Evolutionary conservation across 805 yeast genomes (phyloP), one percentile per base, ranked within the genome.

Genomic region (Metschnikowia orientalis): DNA sequence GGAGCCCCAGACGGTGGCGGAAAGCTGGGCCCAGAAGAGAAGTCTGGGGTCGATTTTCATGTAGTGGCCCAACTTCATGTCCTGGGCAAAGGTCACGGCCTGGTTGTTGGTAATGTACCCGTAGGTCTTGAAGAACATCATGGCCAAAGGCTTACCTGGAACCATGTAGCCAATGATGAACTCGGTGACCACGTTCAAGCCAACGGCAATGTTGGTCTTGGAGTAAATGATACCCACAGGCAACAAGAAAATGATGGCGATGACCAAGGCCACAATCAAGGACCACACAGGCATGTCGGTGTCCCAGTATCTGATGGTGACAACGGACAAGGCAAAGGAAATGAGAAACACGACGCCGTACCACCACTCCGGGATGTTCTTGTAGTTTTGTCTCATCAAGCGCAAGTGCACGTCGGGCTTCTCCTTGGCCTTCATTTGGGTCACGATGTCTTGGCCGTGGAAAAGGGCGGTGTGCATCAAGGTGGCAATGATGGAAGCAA

Each of bases 401-500:
- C 79, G 62, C 57, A 62, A 62, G 47, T 75, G 78, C 11, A 73
- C 70, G 50, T 75, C 47, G 16, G 56, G 57, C 51, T 52, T 51
- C 33, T 53, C 59, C 40, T 47, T 41, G 31, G 38, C 37, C 37
- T 37, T 48, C 31, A 61, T 11, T 47, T 61, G 67, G 17, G 44
- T 36, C 14, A 49, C 26, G 35, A 81, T 69, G 39, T 77, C 77
- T 27, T 54, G 59, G 33, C 80, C 73, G 48, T 78, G 81, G 59
- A 73, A 79, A 17, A 79, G 58, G 8, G 56, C 56, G 13, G 79
- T 70, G 50, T 81, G 83, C 11, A 71, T 64, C 33, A 81, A 59
- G 5, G 80, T 73, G 4, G 84, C 75, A 18, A 76, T 63, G 34
- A 79, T 72, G 5, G 85, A 71, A 2, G 85, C 88, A 58, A 70